Conservation (phyloP, 2,329 filamentous ascomycete genomes). For the Lecanicillium sp. region DNA sequence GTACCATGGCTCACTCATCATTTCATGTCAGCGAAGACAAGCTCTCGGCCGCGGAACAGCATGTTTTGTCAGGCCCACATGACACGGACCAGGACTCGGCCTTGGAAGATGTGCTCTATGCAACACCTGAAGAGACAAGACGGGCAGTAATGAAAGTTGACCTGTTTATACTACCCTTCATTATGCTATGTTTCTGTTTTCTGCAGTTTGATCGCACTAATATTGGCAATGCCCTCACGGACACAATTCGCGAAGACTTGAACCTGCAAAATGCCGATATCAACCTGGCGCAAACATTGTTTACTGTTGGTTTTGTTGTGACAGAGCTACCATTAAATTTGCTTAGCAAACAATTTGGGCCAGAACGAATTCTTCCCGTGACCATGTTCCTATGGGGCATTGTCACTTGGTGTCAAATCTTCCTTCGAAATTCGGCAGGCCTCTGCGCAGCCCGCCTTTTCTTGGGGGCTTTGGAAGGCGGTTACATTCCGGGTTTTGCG, state of each 20-base stretch:
- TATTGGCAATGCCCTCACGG: constrained; percentile 43
- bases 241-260: constrained; percentile 40
- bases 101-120: too few relatives aligned
- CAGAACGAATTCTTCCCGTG: constrained; percentile 19
- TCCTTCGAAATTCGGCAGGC: constrained; percentile 16
- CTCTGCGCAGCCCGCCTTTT: constrained; percentile 20
- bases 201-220: constrained; percentile 25
- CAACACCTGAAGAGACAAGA: too few relatives aligned
- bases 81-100: too few relatives aligned
- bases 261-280: constrained; percentile 41
- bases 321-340: constrained; percentile 27
- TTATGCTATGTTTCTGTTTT: constrained; percentile 23
- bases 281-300: constrained; percentile 43
- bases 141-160: constrained; percentile 22
- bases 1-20: too few relatives aligned
- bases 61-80: too few relatives aligned
- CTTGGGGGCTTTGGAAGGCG: constrained; percentile 21
- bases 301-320: constrained; percentile 41
- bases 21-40: too few relatives aligned
- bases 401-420: constrained; percentile 20
- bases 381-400: constrained; percentile 23
- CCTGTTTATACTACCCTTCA: constrained; percentile 19
- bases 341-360: constrained; percentile 19
- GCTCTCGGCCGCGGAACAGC: too few relatives aligned
- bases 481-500: constrained; percentile 23